Percentiles rank a stretch among this genome's conserved stretches.
phyloP scores from a whole-genome alignment of 257 asterid genomes.

The Solanum appendiculatum region DNA sequence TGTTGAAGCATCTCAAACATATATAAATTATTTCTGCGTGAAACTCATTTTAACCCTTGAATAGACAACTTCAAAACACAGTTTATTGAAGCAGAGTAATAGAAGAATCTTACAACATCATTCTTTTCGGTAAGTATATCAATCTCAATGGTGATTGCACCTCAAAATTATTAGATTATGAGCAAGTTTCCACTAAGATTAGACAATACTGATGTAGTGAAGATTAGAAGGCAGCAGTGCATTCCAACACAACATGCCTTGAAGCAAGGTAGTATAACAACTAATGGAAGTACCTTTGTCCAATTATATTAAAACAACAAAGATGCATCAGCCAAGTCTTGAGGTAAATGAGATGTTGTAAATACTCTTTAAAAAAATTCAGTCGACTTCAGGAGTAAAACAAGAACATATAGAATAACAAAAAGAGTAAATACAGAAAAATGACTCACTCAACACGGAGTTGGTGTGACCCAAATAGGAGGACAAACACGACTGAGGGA shows the following conservation, averaged over 20 bases:
- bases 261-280: background rate
- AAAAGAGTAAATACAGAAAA: background rate
- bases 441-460: background rate
- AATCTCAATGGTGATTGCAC: background rate
- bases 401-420: background rate
- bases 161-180: background rate
- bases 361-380: background rate
- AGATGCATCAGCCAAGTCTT: background rate
- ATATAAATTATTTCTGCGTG: background rate
- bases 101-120: background rate
- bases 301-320: background rate
- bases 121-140: background rate
- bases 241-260: background rate
- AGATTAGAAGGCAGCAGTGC: background rate
- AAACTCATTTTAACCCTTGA: background rate
- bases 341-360: background rate
- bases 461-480: background rate
- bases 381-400: background rate
- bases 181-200: background rate
- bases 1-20: background rate
- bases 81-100: background rate
- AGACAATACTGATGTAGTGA: background rate
- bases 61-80: background rate
- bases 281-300: background rate
- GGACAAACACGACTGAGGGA: background rate